Conservation (phyloP, 2,329 filamentous ascomycete genomes). For the Claviceps fusiformis region DNA sequence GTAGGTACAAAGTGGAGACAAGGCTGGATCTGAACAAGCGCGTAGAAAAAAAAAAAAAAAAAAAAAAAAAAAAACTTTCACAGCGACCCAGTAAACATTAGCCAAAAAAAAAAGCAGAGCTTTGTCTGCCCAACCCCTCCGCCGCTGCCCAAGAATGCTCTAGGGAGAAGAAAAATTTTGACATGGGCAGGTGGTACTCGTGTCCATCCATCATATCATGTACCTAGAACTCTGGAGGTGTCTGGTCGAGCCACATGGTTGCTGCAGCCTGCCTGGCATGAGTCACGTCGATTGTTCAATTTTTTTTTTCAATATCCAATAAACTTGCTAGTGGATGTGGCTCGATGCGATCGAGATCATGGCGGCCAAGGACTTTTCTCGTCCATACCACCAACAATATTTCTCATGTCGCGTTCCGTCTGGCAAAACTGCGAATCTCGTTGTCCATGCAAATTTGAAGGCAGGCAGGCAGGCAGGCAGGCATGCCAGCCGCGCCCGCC, state of each 20-base stretch:
- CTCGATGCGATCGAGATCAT: neutral
- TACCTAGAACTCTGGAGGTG: neutral
- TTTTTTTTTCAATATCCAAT: neutral
- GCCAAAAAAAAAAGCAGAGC: constrained; percentile 5
- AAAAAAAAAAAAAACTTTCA: constrained; percentile 18
- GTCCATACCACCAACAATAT: too few species aligned
- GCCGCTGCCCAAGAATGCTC: constrained; percentile 11
- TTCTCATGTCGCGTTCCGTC: too few species aligned
- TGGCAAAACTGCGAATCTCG: neutral
- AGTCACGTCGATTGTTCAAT: neutral
- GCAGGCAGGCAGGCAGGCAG: too few species aligned
- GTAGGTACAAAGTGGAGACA: constrained; percentile 10
- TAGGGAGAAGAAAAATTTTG: neutral
- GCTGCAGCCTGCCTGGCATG: neutral
- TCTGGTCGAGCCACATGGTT: too few species aligned
- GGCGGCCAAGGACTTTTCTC: neutral
- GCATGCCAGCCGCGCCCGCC: too few species aligned
- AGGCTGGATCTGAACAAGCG: neutral
- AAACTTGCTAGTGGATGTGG: neutral
- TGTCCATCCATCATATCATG: neutral
- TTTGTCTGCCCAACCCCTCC: constrained; percentile 14
- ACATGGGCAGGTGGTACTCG: neutral
- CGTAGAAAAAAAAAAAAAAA: constrained; percentile 18
- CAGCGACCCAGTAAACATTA: constrained; percentile 6
- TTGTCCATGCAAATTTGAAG: neutral